phyloP scores from a whole-genome alignment of 192 early-diverging fungal species.

The Backusella westeae region DNA sequence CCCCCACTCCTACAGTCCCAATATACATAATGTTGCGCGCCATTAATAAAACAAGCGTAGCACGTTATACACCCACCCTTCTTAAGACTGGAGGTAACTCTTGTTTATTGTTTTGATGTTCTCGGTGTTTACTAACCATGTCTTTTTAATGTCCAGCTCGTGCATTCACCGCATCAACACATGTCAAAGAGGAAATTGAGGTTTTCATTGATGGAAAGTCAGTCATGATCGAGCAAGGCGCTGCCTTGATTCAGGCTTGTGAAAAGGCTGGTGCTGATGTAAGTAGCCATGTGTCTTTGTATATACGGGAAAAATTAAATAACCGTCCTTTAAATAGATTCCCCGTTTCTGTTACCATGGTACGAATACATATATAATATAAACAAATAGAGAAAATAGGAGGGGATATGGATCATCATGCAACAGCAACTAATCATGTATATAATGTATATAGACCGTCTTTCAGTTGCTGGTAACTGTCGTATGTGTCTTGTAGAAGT shows the following conservation, averaged over 20 bases:
- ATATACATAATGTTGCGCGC: constrained; percentile 29
- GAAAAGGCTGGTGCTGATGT: constrained; percentile 88
- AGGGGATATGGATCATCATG: not conserved
- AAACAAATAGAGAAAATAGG: not conserved
- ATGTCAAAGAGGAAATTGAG: constrained; percentile 68
- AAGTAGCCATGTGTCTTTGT: constrained; percentile 8
- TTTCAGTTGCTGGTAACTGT: constrained; percentile 98
- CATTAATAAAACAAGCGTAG: constrained; percentile 31
- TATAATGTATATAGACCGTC: constrained; percentile 67
- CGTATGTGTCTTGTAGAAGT: constrained; percentile 99
- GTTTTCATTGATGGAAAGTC: constrained; percentile 90
- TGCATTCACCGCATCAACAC: constrained; percentile 43
- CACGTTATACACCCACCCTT: constrained; percentile 21
- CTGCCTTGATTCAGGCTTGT: constrained; percentile 96
- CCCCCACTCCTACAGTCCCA: constrained; percentile 9
- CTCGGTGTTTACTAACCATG: not conserved
- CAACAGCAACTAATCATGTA: not conserved
- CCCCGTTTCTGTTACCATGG: constrained; percentile 71
- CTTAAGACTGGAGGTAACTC: constrained; percentile 22
- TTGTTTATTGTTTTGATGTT: not conserved
- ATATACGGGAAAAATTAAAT: not conserved
- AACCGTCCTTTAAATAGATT: constrained; percentile 42
- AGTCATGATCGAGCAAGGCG: constrained; percentile 87
- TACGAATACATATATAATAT: not conserved
- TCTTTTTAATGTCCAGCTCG: constrained; percentile 20